Base-by-base conservation (phyloP, 1,284 basidiomycete genomes). In the Hemileia vastatrix region DNA sequence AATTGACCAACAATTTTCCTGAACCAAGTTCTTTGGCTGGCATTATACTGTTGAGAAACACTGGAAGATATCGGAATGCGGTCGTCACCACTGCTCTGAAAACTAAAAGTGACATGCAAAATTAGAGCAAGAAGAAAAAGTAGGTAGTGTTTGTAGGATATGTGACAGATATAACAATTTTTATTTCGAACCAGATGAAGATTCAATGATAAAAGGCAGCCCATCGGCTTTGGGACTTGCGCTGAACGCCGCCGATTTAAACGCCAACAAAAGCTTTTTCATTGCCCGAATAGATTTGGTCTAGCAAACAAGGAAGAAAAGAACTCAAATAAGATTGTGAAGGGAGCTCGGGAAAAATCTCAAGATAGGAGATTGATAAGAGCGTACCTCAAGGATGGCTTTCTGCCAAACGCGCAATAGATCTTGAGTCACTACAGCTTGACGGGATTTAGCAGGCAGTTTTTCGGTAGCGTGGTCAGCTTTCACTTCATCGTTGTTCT, bases 41-140 rank as follows among this genome's bases (percentile, higher is more conserved):
- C 44, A 88, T 81, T 72, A 96, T 92, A 71, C 93, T 85, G 62
- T 83, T 81, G 9, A 98, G 81, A 1, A 97, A 83, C 36, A 97
- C 82, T 0, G 94, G 94, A 0, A 91, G 92, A 77, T 90, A 98
- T 73, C 85, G 85, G 55, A 99, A 80, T 0, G 91, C 80, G 1
- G 93, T 95, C 11, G 84, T 83, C 33, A 98, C 81, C 19, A 98
- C 81, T 77, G 95, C 95, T 79, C 87, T 88, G 79, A 94, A 98
- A 15, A 94, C 90, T 90, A 65, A 9, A 36, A 62, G 47, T 21
- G 24, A 27, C 4, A 33, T 3, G 40, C 8, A 1, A 2, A 31
- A 9, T 57, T 6, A 43, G 50, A 18, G 13, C 11, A 9, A 15
- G 23, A 48, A 32, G 18, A 9, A 18, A 19, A 15, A 36, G 2